phyloP scores from a whole-genome alignment of 73 alveolate genomes.

The Durusdinium trenchii region DNA sequence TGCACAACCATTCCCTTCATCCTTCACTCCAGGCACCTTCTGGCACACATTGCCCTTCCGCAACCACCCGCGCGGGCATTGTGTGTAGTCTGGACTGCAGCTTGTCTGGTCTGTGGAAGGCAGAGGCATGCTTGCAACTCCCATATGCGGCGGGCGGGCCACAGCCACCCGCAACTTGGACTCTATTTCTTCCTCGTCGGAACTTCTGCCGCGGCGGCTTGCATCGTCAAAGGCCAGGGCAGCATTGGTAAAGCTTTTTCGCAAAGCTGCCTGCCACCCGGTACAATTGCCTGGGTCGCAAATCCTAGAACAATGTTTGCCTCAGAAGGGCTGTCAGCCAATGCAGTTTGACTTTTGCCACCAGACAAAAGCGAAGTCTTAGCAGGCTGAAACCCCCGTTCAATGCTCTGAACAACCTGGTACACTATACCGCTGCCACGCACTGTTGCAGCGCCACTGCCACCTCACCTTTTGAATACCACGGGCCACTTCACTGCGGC shows the following conservation, averaged over 20 bases:
- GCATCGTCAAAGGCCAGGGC: slow-evolving; percentile 12
- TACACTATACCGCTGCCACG: neutral
- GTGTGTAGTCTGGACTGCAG: neutral
- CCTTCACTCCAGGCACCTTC: no score
- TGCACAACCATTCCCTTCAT: neutral
- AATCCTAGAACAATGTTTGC: neutral
- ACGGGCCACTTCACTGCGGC: neutral
- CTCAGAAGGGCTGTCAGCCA: neutral
- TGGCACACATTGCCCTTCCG: neutral
- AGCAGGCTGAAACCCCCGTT: neutral
- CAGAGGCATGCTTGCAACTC: neutral
- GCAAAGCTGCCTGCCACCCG: neutral
- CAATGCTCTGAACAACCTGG: neutral
- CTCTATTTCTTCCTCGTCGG: neutral
- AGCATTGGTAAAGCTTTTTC: neutral
- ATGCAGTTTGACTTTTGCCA: neutral
- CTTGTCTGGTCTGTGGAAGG: neutral
- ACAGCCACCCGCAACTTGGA: neutral
- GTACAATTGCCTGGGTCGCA: neutral
- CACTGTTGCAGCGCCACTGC: neutral
- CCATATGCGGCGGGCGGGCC: neutral
- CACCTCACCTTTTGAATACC: neutral
- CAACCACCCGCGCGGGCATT: slow-evolving; percentile 13
- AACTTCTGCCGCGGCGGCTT: slow-evolving; percentile 18
- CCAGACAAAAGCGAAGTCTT: neutral